These are phyloP conservation scores for Fagopyrum homotropicum DNA, from an alignment of 148 eudicot genomes.

Conservation along the genomic window DNA sequence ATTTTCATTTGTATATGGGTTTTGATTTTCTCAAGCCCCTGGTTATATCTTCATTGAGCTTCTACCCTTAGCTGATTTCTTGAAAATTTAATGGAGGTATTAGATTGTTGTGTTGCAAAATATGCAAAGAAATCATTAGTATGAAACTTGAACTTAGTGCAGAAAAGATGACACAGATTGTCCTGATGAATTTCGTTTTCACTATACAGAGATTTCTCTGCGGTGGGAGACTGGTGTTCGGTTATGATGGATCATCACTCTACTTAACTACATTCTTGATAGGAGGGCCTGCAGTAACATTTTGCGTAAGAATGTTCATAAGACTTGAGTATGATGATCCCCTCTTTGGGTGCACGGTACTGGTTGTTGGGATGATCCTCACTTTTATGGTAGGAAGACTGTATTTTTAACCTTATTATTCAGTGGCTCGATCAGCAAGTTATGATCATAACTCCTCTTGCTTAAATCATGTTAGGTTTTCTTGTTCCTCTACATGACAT, in stretches of 20 bases:
- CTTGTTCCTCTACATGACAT: conserved; percentile 14
- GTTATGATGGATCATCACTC: conserved; percentile 72
- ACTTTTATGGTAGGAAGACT: conserved; percentile 45
- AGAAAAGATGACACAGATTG: not conserved
- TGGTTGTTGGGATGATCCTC: conserved; percentile 49
- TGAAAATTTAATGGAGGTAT: not conserved
- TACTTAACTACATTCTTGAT: conserved; percentile 54
- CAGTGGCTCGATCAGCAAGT: not conserved
- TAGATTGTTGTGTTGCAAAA: not conserved
- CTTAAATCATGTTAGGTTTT: conserved; percentile 8
- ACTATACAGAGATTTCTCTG: conserved; percentile 65
- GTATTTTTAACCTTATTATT: not conserved
- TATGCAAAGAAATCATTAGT: not conserved
- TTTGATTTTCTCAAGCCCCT: not conserved
- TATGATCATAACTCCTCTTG: not conserved
- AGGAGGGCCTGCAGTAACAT: conserved; percentile 60
- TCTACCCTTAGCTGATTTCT: too few relatives aligned
- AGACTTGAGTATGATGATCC: conserved; percentile 38
- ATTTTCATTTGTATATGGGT: not conserved
- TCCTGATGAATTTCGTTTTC: not conserved
- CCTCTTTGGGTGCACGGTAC: conserved; percentile 41
- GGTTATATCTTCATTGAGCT: too few relatives aligned
- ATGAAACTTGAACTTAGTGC: not conserved
- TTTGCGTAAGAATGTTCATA: conserved; percentile 52
- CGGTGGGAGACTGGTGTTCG: conserved; percentile 88